Evolutionary conservation across 805 yeast genomes (phyloP), one percentile per base, ranked within the genome.

Genomic region (Yamadazyma paraphyllophila): DNA sequence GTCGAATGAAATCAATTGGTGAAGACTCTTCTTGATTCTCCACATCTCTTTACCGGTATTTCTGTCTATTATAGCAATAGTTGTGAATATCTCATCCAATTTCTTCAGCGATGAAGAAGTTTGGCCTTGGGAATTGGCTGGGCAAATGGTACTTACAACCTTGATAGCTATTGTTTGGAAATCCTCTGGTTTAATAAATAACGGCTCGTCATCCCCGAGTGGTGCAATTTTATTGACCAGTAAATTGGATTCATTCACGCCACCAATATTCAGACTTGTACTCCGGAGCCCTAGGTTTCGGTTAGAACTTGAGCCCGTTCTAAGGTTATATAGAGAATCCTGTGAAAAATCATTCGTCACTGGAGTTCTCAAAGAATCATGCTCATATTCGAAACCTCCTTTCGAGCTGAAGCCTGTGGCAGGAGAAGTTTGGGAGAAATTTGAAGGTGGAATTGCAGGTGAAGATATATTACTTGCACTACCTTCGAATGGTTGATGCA

Each of bases 41-140:
- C 96, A 91, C 71, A 87, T 77, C 54, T 83, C 88, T 49, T 81
- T 81, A 33, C 72, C 69, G 2, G 82, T 65, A 17, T 74, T 80
- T 29, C 82, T 75, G 53, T 86, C 92, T 38, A 76, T 67, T 4
- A 86, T 80, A 13, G 84, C 75, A 44, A 91, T 73, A 1, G 85
- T 71, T 16, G 86, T 73, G 25, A 66, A 65, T 13, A 85, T 82
- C 35, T 83, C 89, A 33, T 80, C 85, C 0, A 69, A 53, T 51
- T 74, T 73, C 33, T 71, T 74, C 9, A 51, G 35, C n/a, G 61
- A 59, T 3, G 67, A 65, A 25, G 63, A 64, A 27, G 48, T 51
- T 24, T 41, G 51, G n/a, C 44, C 44, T 10, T 39, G 51, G 26
- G 46, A n/a, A 33, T 51, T 51, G 2, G 51, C 53, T 9, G 43